A percentile compares a stretch with the other conserved stretches of the same genome.
Conservation (phyloP, 202 grass and related monocot genomes). For the Alloteropsis angusta region DNA sequence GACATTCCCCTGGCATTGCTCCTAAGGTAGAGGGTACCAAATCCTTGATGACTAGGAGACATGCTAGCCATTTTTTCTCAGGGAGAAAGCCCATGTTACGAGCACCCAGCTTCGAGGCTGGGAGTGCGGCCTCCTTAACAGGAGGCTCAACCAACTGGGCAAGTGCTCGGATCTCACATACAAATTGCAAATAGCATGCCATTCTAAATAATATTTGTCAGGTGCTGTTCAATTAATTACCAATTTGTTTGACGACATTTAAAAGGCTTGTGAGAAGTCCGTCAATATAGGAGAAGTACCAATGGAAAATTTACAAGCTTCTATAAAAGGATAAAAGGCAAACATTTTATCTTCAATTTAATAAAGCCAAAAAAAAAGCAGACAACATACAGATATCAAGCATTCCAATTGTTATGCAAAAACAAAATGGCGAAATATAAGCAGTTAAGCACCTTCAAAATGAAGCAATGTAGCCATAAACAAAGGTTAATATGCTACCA, state of each 20-base stretch:
- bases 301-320: background rate
- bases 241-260: background rate
- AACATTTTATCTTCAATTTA: slow-evolving; percentile 11
- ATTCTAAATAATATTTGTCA: slow-evolving; percentile 19
- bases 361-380: background rate
- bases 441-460: background rate
- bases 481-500: background rate
- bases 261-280: background rate
- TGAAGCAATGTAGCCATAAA: background rate
- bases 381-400: background rate
- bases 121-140: background rate
- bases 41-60: background rate
- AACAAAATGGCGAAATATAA: background rate
- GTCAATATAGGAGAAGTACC: background rate
- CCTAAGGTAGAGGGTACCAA: background rate
- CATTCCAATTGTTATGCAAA: background rate
- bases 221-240: slow-evolving; percentile 8
- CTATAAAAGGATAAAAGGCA: background rate
- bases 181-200: too few relatives aligned
- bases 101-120: background rate
- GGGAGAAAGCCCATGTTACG: background rate
- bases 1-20: background rate
- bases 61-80: background rate
- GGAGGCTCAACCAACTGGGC: background rate
- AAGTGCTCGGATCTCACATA: background rate